Evolutionary conservation across 2,329 filamentous ascomycete species (phyloP).

Genomic region (Hirsutella rhossiliensis): DNA sequence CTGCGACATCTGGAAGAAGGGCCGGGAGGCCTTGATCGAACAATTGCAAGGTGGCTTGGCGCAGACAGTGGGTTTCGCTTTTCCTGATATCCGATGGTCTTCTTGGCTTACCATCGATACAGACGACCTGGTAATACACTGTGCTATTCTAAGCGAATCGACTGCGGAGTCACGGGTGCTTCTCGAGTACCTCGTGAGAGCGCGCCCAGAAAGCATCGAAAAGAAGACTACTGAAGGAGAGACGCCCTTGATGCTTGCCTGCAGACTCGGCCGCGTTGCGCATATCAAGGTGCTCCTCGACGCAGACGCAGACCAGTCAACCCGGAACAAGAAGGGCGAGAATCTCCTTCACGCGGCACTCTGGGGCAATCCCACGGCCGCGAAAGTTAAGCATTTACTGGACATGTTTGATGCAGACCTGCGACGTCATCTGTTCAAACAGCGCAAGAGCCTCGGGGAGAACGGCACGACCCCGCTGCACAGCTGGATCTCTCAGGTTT

Average conservation of each 20-base stretch:
- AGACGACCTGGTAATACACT: conserved; percentile 56
- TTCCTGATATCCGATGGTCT: neutral
- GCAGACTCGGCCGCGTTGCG: conserved; percentile 38
- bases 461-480: conserved; percentile 54
- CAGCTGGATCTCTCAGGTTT: conserved; percentile 33
- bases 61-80: conserved; percentile 38
- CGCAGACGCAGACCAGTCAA: conserved; percentile 57
- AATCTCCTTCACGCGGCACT: conserved; percentile 58
- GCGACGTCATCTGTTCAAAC: conserved; percentile 42
- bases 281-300: conserved; percentile 50
- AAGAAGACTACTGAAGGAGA: conserved; percentile 43
- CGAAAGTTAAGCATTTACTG: conserved; percentile 34
- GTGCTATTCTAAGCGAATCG: conserved; percentile 39
- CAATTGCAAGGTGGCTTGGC: conserved; percentile 50
- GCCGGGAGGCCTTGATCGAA: conserved; percentile 49
- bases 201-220: conserved; percentile 50
- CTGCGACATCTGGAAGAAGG: conserved; percentile 49
- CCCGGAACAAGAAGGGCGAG: conserved; percentile 44
- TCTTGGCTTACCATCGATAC: neutral
- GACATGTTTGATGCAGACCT: conserved; percentile 45
- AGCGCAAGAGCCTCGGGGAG: conserved; percentile 39
- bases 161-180: conserved; percentile 34
- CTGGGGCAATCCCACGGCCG: conserved; percentile 15
- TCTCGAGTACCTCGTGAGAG: conserved; percentile 53
- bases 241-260: conserved; percentile 61